Evolutionary conservation across 768 basidiomycete species (phyloP).

Genomic region (Lenzites betulinus): DNA sequence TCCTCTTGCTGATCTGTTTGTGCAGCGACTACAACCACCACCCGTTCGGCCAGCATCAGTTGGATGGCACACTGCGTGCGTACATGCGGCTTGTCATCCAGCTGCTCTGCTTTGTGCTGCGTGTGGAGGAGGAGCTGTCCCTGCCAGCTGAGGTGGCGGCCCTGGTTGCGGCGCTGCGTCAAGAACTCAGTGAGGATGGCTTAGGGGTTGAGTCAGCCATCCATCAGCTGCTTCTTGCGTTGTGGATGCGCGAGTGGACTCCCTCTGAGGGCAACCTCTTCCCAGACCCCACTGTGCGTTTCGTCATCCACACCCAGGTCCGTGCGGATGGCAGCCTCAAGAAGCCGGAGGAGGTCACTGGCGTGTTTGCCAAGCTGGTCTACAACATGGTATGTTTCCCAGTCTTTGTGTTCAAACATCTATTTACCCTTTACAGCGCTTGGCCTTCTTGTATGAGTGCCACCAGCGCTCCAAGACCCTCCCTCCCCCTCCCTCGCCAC

Average conservation of each 20-base stretch:
- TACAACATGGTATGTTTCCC: slow-evolving; percentile 4
- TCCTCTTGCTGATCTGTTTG: neutral
- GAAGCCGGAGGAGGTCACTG: neutral
- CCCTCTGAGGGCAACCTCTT: neutral
- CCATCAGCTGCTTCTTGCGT: neutral
- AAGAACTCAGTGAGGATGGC: neutral
- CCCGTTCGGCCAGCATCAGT: slow-evolving; percentile 5
- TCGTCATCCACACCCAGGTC: slow-evolving; percentile 8
- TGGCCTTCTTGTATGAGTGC: slow-evolving; percentile 1
- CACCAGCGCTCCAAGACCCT: neutral
- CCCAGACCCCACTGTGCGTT: slow-evolving; percentile 4
- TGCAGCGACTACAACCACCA: slow-evolving; percentile 4
- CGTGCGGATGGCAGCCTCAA: slow-evolving; percentile 6
- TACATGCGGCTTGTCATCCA: neutral
- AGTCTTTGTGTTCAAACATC: neutral
- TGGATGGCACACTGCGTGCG: slow-evolving; percentile 1
- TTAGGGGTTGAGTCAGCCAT: neutral
- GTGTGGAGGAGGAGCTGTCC: neutral
- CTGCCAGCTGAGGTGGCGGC: neutral
- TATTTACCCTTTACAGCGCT: neutral
- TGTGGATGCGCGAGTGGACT: slow-evolving; percentile 3
- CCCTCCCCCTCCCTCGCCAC: slow-evolving; percentile 20
- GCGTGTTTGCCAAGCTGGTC: slow-evolving; percentile 5
- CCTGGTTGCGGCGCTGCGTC: neutral
- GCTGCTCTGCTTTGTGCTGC: slow-evolving; percentile 3